phyloP scores from a whole-genome alignment of 768 basidiomycete species.

The Saitozyma podzolica region DNA sequence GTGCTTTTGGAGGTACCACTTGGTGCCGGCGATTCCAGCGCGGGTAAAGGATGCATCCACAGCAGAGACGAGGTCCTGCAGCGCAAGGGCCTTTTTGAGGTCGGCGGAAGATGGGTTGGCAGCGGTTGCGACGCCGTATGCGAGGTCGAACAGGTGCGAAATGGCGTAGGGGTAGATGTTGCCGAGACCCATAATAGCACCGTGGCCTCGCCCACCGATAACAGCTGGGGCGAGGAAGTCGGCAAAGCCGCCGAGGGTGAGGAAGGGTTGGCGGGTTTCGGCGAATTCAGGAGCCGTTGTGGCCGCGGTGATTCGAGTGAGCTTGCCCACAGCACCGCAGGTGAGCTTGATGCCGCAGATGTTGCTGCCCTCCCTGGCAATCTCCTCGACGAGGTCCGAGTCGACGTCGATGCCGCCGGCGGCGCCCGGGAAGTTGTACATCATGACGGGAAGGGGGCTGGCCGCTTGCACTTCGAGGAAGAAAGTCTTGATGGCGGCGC shows the following conservation, averaged over 20 bases:
- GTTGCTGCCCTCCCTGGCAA: slow-evolving; percentile 75
- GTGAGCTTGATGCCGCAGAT: slow-evolving; percentile 86
- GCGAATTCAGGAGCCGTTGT: slow-evolving; percentile 65
- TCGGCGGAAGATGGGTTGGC: slow-evolving; percentile 47
- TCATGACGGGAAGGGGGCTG: slow-evolving; percentile 81
- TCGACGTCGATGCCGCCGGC: slow-evolving; percentile 87
- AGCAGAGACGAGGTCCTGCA: slow-evolving; percentile 78
- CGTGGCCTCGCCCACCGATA: slow-evolving; percentile 69
- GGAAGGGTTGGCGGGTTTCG: slow-evolving; percentile 71
- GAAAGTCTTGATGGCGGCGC: slow-evolving; percentile 71
- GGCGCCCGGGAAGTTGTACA: slow-evolving; percentile 88
- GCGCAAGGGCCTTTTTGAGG: slow-evolving; percentile 66
- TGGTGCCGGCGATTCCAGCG: slow-evolving; percentile 77
- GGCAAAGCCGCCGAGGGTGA: slow-evolving; percentile 79
- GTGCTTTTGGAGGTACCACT: slow-evolving; percentile 70
- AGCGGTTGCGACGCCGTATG: slow-evolving; percentile 32
- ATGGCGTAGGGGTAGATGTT: slow-evolving; percentile 66
- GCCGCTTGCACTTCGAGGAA: slow-evolving; percentile 73
- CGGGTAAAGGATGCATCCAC: slow-evolving; percentile 80
- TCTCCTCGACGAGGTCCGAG: slow-evolving; percentile 78
- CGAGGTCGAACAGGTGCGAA: slow-evolving; percentile 59
- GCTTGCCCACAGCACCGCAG: slow-evolving; percentile 88
- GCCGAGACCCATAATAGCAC: slow-evolving; percentile 85
- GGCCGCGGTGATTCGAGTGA: slow-evolving; percentile 75
- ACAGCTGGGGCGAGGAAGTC: slow-evolving; percentile 78